phyloP scores from a whole-genome alignment of 352 stramenopile genomes.

The Globisporangium echinulatum region DNA sequence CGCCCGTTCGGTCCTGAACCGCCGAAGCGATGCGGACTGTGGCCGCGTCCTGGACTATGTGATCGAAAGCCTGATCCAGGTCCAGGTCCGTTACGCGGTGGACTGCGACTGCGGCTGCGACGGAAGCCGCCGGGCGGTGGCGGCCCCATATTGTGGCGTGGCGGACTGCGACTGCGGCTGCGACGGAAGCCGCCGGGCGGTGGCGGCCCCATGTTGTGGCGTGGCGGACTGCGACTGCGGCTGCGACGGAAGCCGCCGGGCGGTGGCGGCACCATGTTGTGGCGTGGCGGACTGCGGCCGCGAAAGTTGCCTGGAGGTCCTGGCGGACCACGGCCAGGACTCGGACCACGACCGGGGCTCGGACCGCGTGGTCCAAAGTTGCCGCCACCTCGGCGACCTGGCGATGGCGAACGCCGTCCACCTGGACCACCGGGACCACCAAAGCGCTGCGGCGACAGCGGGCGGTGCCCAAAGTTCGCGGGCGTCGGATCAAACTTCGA shows the following conservation, averaged over 20 bases:
- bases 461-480: slow-evolving; percentile 4
- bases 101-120: slow-evolving; percentile 14
- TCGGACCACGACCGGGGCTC: slow-evolving; percentile 19
- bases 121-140: slow-evolving; percentile 12
- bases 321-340: slow-evolving; percentile 14
- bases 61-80: slow-evolving; percentile 5
- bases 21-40: slow-evolving; percentile 3
- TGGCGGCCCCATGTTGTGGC: slow-evolving; percentile 10
- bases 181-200: slow-evolving; percentile 14
- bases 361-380: slow-evolving; percentile 5
- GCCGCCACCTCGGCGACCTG: slow-evolving; percentile 2
- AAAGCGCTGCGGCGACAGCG: slow-evolving; percentile 7
- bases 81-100: slow-evolving; percentile 1
- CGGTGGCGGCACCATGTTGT: slow-evolving; percentile 9
- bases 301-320: slow-evolving; percentile 13
- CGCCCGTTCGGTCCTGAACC: background rate
- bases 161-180: slow-evolving; percentile 14
- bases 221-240: slow-evolving; percentile 19
- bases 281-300: slow-evolving; percentile 20
- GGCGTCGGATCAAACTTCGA: slow-evolving; percentile 9
- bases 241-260: slow-evolving; percentile 15
- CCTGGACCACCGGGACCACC: background rate
- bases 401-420: slow-evolving; percentile 8
- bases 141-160: background rate
- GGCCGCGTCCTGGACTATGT: slow-evolving; percentile 1